Conservation (phyloP, 2,329 filamentous ascomycete species). For the Diaporthe australafricana region DNA sequence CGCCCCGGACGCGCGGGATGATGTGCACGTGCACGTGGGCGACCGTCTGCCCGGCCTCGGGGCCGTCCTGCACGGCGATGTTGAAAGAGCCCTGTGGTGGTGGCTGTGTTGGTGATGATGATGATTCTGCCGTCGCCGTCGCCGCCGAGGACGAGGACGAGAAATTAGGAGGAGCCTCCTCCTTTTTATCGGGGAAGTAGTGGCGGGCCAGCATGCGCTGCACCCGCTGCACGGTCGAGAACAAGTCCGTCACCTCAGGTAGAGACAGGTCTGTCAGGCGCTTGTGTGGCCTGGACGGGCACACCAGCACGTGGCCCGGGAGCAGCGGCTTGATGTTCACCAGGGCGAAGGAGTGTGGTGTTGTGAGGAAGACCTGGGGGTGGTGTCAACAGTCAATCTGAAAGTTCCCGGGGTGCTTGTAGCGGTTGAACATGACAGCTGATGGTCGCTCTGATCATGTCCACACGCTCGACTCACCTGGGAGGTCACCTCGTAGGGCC, state of each 20-base stretch:
- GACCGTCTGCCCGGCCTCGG: constrained; percentile 92
- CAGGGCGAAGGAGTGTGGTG: constrained; percentile 83
- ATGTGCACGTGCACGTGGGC: constrained; percentile 94
- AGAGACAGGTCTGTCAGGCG: constrained; percentile 80
- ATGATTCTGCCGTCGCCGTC: not conserved
- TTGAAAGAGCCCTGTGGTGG: constrained; percentile 76
- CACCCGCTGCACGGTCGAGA: constrained; percentile 85
- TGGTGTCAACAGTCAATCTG: not conserved
- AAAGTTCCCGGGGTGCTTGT: not conserved
- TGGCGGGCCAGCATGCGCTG: constrained; percentile 77
- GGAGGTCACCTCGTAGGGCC: constrained; percentile 79
- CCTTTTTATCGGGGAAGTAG: constrained; percentile 66
- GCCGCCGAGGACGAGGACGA: not conserved
- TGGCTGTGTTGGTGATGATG: no score
- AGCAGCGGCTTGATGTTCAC: constrained; percentile 97
- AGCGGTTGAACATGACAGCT: not conserved
- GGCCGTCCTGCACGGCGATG: constrained; percentile 93
- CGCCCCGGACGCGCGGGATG: constrained; percentile 76
- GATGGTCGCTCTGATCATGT: not conserved
- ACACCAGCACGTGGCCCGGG: constrained; percentile 93
- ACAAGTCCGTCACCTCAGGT: constrained; percentile 83
- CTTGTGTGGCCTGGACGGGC: constrained; percentile 75
- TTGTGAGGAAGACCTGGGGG: constrained; percentile 85
- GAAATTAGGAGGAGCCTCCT: constrained; percentile 8
- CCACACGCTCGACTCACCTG: constrained; percentile 63